Evolutionary conservation across 495 filamentous ascomycete species (phyloP), one percentile per base, ranked within the genome.

Genomic region (Lichina pygmaea): DNA sequence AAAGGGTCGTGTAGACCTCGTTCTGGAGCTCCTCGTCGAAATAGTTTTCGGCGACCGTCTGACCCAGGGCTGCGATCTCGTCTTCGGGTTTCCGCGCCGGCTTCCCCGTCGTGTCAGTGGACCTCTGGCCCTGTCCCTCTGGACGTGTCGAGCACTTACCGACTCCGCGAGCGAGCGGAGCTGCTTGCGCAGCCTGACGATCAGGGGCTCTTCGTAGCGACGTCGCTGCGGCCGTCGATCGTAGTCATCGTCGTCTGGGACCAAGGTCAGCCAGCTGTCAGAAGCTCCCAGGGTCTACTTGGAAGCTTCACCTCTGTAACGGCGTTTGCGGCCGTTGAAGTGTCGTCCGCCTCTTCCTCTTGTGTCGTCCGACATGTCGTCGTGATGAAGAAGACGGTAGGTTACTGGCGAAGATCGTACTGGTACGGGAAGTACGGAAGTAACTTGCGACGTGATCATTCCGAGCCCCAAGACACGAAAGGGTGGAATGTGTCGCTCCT

Each of bases 101-200:
- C 68, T 74, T 50, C 12, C 33, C 32, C 10, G 51, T 17, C 9
- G 34, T 44, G 32, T 52, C 34, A n/a, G 46, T 44, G 11, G 50
- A 46, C 43, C 13, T 34, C 52, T 51, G 24, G 24, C 2, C 24
- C 24, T 24, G 24, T 24, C 4, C 24, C 4, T 24, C 24, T 24
- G 24, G 2, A 4, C 4, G 24, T 24, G 24, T 24, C 15, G 36
- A 7, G 43, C 9, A 50, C 66, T 45, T 66, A 76, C 71, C 48
- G 81, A 86, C 66, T 93, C 85, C 42, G 86, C 86, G 53, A 95
- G 77, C 32, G 70, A 63, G 33, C 93, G 65, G 13, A 93, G 66
- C 58, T 86, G 78, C 50, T 78, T 80, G 51, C 83, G 78, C 45
- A 93, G 61, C 54, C 76, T 79, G 39, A 75, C 70, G 48, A 72